Evolutionary conservation across 2,329 filamentous ascomycete genomes (phyloP).

Genomic region (Stromatinia cepivora): DNA sequence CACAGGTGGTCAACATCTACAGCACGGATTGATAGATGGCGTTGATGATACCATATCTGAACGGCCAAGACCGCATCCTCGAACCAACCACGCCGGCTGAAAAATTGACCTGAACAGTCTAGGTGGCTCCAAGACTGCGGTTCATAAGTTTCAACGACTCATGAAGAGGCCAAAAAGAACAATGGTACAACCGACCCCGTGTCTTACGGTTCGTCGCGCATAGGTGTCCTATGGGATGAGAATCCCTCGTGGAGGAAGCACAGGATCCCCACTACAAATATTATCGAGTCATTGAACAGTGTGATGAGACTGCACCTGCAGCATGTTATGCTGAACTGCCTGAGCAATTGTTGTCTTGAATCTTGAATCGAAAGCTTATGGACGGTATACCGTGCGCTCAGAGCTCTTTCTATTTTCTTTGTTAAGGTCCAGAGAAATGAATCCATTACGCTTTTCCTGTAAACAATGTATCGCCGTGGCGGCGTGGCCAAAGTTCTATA

Average conservation of each 20-base stretch:
- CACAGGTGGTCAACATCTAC: background rate
- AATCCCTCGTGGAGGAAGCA: background rate
- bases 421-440: background rate
- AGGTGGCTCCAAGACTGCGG: background rate
- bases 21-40: constrained; percentile 3
- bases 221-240: background rate
- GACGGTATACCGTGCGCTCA: background rate
- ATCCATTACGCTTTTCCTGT: background rate
- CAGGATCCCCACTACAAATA: background rate
- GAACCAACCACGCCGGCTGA: background rate
- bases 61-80: background rate
- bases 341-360: background rate
- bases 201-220: background rate
- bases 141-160: constrained; percentile 1
- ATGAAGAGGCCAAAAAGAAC: background rate
- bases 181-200: background rate
- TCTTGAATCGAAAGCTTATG: background rate
- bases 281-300: background rate
- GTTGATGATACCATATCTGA: background rate
- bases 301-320: constrained; percentile 2
- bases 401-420: background rate
- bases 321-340: background rate
- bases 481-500: background rate
- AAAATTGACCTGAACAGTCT: background rate
- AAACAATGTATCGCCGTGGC: background rate